Percentiles rank a stretch among this genome's conserved stretches.
phyloP scores from a whole-genome alignment of 2,329 filamentous ascomycete species.

The Penicillium janthinellum region DNA sequence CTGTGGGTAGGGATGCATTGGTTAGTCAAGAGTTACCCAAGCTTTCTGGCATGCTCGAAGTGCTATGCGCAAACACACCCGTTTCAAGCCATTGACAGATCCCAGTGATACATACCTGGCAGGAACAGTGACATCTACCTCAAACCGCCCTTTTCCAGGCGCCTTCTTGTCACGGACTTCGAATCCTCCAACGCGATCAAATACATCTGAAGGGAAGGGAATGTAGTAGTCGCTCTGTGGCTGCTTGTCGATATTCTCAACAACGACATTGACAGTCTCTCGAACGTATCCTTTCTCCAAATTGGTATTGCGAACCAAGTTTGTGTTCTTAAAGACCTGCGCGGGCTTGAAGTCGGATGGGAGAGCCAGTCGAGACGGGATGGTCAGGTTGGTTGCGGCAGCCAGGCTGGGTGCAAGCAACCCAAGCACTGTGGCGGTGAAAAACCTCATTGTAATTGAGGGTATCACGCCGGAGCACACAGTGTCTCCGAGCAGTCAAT shows the following conservation, averaged over 20 bases:
- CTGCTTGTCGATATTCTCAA: conserved; percentile 80
- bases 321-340: conserved; percentile 90
- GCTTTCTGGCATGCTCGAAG: not conserved
- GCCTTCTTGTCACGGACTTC: conserved; percentile 94
- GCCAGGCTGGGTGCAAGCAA: conserved; percentile 40
- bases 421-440: conserved; percentile 41
- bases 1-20: conserved; percentile 44
- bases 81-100: conserved; percentile 42
- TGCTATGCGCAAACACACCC: not conserved
- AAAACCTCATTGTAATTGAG: conserved; percentile 44
- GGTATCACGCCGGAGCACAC: conserved; percentile 31
- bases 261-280: conserved; percentile 89
- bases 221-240: conserved; percentile 90
- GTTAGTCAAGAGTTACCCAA: conserved; percentile 10
- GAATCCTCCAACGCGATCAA: conserved; percentile 77
- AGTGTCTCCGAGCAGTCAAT: conserved; percentile 21
- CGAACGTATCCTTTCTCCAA: conserved; percentile 89
- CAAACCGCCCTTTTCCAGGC: conserved; percentile 65
- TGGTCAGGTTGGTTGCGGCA: conserved; percentile 33
- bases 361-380: conserved; percentile 38
- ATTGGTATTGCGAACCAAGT: conserved; percentile 86
- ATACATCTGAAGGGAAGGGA: conserved; percentile 75
- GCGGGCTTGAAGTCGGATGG: conserved; percentile 71
- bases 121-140: conserved; percentile 64
- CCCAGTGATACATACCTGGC: conserved; percentile 58